These are phyloP conservation scores for Claviceps sp. DNA, from an alignment of 2,329 filamentous ascomycete species.

Conservation along the genomic window DNA sequence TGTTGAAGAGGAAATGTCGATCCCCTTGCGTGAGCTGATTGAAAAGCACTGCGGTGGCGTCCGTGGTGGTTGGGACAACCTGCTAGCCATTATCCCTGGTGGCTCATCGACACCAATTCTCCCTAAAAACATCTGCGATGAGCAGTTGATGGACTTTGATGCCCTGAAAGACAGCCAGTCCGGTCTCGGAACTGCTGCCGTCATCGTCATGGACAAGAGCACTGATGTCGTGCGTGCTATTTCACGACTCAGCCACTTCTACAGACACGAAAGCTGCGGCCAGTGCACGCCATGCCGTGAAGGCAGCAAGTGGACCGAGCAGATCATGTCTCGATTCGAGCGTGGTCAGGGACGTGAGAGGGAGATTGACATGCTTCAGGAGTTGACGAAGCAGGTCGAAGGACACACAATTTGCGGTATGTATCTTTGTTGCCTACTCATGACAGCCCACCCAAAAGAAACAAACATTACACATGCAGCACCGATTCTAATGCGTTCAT, in stretches of 20 bases:
- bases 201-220: slow-evolving; percentile 98
- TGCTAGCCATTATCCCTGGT: slow-evolving; percentile 87
- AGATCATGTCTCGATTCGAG: slow-evolving; percentile 97
- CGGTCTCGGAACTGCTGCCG: slow-evolving; percentile 90
- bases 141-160: slow-evolving; percentile 98
- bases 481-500: neutral
- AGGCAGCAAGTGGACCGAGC: slow-evolving; percentile 96
- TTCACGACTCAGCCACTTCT: slow-evolving; percentile 86
- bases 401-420: slow-evolving; percentile 95
- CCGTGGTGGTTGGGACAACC: slow-evolving; percentile 92
- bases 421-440: slow-evolving; percentile 16
- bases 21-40: slow-evolving; percentile 87
- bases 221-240: slow-evolving; percentile 93
- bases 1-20: slow-evolving; percentile 99
- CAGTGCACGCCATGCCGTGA: slow-evolving; percentile 99
- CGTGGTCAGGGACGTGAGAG: slow-evolving; percentile 75
- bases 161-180: slow-evolving; percentile 95
- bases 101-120: slow-evolving; percentile 94
- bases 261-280: slow-evolving; percentile 95
- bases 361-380: slow-evolving; percentile 99
- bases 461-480: neutral
- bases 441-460: neutral
- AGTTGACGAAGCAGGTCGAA: slow-evolving; percentile 98
- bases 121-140: slow-evolving; percentile 78
- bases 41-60: slow-evolving; percentile 98